phyloP scores from a whole-genome alignment of 1,284 basidiomycete species.

The Tremellales sp. region DNA sequence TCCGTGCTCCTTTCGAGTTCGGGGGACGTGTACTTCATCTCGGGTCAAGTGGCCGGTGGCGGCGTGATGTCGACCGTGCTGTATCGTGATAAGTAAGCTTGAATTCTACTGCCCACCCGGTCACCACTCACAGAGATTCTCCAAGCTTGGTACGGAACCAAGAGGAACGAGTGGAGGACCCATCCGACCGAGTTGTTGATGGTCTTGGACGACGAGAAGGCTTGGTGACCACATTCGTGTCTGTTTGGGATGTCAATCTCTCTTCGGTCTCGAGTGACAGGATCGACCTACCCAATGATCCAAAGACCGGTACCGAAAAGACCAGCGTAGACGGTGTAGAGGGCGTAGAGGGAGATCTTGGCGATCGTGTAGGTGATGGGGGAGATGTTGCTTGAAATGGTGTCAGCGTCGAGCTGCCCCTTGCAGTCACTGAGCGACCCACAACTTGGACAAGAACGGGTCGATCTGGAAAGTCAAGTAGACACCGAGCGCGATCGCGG shows the following conservation, averaged over 20 bases:
- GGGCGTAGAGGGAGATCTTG: slow-evolving; percentile 65
- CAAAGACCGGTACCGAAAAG: slow-evolving; percentile 89
- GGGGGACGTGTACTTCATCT: slow-evolving; percentile 95
- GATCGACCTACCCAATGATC: slow-evolving; percentile 66
- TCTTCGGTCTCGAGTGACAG: not conserved
- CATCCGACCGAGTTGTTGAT: slow-evolving; percentile 94
- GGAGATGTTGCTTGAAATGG: slow-evolving; percentile 54
- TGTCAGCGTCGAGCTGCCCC: slow-evolving; percentile 11
- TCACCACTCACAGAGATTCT: slow-evolving; percentile 62
- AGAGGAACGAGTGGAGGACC: slow-evolving; percentile 86
- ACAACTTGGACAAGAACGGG: slow-evolving; percentile 45
- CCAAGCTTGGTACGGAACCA: slow-evolving; percentile 98
- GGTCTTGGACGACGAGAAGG: slow-evolving; percentile 89
- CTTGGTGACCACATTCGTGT: slow-evolving; percentile 85
- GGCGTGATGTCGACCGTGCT: slow-evolving; percentile 93
- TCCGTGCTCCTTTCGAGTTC: slow-evolving; percentile 71
- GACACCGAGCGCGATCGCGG: slow-evolving; percentile 66
- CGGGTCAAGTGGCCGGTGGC: slow-evolving; percentile 90
- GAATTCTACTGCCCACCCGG: not conserved
- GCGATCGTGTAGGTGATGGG: slow-evolving; percentile 61
- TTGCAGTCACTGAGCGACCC: slow-evolving; percentile 24
- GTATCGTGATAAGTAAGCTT: not conserved
- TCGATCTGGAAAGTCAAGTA: slow-evolving; percentile 69
- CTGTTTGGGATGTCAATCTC: slow-evolving; percentile 11
- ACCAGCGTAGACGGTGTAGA: slow-evolving; percentile 79